Evolutionary conservation across 2,329 filamentous ascomycete genomes (phyloP), one percentile per base, ranked within the genome.

Genomic region (Berkeleyomyces basicola): DNA sequence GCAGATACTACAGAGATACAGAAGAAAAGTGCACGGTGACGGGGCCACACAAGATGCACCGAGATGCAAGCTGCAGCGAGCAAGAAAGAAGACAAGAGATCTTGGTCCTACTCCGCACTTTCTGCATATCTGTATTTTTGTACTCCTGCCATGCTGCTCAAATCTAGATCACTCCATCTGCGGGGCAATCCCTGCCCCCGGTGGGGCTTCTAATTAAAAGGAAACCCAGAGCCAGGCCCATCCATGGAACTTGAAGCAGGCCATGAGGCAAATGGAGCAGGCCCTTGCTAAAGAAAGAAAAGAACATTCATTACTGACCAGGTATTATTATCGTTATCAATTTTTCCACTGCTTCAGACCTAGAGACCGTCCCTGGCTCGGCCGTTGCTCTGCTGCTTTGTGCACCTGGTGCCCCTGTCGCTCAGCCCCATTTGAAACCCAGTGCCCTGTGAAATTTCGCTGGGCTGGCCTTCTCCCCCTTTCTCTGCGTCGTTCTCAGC

Each of bases 391-490:
- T 23, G 14, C 61, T 46, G 31, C 33, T 62, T 31, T 42, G 23
- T 33, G 14, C 36, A 39, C 23, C 33, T n/a, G 44, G 5, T 36
- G 47, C 33, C 63, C 61, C 55, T 65, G 58, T 63, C 58, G 61
- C 64, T 65, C 61, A 65, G 61, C 64, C 61, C 59, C 64, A 39
- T 47, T 63, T 63, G 55, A 58, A 65, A 63, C 61, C 64, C 47
- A 39, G 37, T 46, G 14, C 42, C 59, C n/a, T 40, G 51, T 43
- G 47, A 42, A 64, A 42, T 53, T 44, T 64, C 51, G 46, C 31
- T 60, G 11, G 43, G 58, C 59, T n/a, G 37, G 59, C 40, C 62
- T 47, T 62, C 65, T 64, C 61, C 49, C 60, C 67, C 63, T 62
- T 63, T 66, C 67, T 47, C 64, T 66, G 58, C 61, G 61, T 59